A percentile compares a stretch with the other conserved stretches of the same genome.
Evolutionary conservation across 192 early-diverging fungal genomes (phyloP).

Genomic region (Funneliformis geosporum): DNA sequence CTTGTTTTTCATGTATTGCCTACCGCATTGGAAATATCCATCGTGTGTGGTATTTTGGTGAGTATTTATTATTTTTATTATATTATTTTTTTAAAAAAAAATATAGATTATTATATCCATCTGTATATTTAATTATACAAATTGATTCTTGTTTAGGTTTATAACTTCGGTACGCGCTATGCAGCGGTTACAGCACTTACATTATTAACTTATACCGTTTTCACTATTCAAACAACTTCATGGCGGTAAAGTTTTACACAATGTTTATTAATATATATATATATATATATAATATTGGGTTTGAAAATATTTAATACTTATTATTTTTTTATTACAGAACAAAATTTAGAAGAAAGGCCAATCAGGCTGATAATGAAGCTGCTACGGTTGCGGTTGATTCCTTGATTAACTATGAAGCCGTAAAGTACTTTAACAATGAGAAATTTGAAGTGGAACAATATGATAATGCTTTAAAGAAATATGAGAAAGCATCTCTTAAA

Average conservation of each 20-base stretch:
- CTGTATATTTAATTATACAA: not conserved
- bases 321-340: slow-evolving; percentile 43
- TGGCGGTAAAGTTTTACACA: slow-evolving; percentile 65
- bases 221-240: slow-evolving; percentile 86
- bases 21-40: slow-evolving; percentile 90
- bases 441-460: slow-evolving; percentile 88
- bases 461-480: slow-evolving; percentile 83
- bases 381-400: slow-evolving; percentile 94
- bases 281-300: too few relatives aligned
- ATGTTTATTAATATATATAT: too few relatives aligned
- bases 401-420: slow-evolving; percentile 96
- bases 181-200: slow-evolving; percentile 63
- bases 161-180: slow-evolving; percentile 57
- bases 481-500: slow-evolving; percentile 92
- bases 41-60: slow-evolving; percentile 93
- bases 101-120: slow-evolving; percentile 55
- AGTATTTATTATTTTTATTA: slow-evolving; percentile 64
- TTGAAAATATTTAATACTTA: not conserved
- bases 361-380: slow-evolving; percentile 93
- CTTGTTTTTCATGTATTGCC: slow-evolving; percentile 96
- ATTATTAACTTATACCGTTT: slow-evolving; percentile 77
- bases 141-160: slow-evolving; percentile 36
- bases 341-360: slow-evolving; percentile 87
- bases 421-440: slow-evolving; percentile 93
- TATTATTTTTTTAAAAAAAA: too few relatives aligned